Evolutionary conservation across 2,329 filamentous ascomycete genomes (phyloP).

Genomic region (Pestalotiopsis sp.): DNA sequence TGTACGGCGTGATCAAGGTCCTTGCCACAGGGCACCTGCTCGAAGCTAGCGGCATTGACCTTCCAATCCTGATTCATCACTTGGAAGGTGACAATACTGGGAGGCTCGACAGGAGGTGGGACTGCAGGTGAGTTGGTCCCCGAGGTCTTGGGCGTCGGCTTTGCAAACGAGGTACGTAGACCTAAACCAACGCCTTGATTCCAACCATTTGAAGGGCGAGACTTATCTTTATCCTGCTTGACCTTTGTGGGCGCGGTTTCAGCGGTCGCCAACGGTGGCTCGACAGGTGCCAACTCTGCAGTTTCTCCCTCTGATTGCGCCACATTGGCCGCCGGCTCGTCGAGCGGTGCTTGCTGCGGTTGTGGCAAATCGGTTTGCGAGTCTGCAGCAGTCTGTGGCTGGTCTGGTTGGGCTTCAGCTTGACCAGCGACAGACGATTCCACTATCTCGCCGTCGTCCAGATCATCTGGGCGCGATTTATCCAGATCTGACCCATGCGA

Average conservation of each 20-base stretch:
- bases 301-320: neutral
- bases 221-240: conserved; percentile 1
- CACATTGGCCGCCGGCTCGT: neutral
- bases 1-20: neutral
- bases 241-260: neutral
- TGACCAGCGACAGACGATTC: conserved; percentile 13
- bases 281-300: neutral
- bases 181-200: conserved; percentile 28
- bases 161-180: conserved; percentile 29
- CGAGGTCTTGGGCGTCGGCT: conserved; percentile 3
- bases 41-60: conserved; percentile 9
- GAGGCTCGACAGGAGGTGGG: too few species aligned
- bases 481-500: conserved; percentile 13
- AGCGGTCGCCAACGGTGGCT: neutral
- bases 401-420: neutral
- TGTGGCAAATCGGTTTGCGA: neutral
- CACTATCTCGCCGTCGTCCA: conserved; percentile 37
- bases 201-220: conserved; percentile 22
- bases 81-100: neutral
- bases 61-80: conserved; percentile 5
- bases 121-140: neutral
- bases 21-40: neutral
- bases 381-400: neutral
- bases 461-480: conserved; percentile 22
- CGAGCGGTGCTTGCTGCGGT: neutral